Conservation (phyloP, 306 rosid species). For the Heteromeles arbutifolia region DNA sequence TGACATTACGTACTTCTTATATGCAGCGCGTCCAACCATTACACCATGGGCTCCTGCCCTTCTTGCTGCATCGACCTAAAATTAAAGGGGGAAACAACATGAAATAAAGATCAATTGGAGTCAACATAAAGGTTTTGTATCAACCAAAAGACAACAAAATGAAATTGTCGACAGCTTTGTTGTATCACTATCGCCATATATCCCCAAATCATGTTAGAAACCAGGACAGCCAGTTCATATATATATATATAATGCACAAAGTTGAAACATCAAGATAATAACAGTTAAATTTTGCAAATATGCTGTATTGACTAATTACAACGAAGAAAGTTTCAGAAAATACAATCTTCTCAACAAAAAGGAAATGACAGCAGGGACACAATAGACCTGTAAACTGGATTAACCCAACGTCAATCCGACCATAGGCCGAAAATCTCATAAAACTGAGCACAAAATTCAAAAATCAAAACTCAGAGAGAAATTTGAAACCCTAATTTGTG, state of each 20-base stretch:
- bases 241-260: not conserved
- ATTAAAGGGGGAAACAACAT: constrained; percentile 10
- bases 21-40: constrained; percentile 94
- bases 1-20: constrained; percentile 46
- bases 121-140: not conserved
- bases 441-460: too few relatives aligned
- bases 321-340: not conserved
- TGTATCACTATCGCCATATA: not conserved
- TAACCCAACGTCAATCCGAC: too few relatives aligned
- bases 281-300: not conserved
- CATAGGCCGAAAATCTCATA: too few relatives aligned
- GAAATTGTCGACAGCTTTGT: not conserved
- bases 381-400: too few relatives aligned
- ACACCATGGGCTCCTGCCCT: constrained; percentile 91
- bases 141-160: not conserved
- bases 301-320: not conserved
- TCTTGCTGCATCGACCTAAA: constrained; percentile 73
- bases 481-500: too few relatives aligned
- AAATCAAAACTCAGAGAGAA: too few relatives aligned
- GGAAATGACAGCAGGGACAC: not conserved
- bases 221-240: not conserved
- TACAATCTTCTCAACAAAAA: not conserved
- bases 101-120: not conserved
- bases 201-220: not conserved
- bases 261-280: not conserved